Evolutionary conservation across 208 protist genomes (phyloP).

Genomic region (Crithidia thermophila): DNA sequence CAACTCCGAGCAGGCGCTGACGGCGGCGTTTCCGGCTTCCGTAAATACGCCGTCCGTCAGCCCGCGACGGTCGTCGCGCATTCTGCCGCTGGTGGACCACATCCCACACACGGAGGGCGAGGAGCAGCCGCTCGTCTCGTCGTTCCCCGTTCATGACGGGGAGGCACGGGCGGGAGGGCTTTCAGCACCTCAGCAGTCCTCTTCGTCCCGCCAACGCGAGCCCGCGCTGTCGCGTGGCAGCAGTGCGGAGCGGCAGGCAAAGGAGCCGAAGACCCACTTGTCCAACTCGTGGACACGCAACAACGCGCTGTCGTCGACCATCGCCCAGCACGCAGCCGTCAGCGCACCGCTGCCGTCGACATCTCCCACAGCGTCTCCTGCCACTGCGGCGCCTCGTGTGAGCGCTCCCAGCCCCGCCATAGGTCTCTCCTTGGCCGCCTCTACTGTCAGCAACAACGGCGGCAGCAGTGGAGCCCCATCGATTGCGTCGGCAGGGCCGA

Average conservation of each 20-base stretch:
- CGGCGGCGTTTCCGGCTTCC: background rate
- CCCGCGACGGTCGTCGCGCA: slow-evolving; percentile 14
- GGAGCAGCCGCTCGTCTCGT: slow-evolving; percentile 11
- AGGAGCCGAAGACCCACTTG: background rate
- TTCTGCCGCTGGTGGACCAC: slow-evolving; percentile 25
- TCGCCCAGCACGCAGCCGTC: slow-evolving; percentile 9
- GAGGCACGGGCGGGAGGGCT: background rate
- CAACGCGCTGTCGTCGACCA: background rate
- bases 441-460: no score
- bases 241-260: background rate
- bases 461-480: no score
- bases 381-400: no score
- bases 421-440: no score
- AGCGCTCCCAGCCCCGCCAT: no score
- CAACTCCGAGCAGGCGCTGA: background rate
- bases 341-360: background rate
- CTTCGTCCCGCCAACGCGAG: background rate
- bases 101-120: slow-evolving; percentile 11
- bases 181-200: background rate
- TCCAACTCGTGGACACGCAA: slow-evolving; percentile 4
- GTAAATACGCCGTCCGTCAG: background rate
- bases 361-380: background rate
- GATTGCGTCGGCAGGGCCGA: background rate
- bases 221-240: background rate
- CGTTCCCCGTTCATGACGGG: background rate